Evolutionary conservation across 257 asterid species (phyloP).

Genomic region (Solanum appendiculatum): DNA sequence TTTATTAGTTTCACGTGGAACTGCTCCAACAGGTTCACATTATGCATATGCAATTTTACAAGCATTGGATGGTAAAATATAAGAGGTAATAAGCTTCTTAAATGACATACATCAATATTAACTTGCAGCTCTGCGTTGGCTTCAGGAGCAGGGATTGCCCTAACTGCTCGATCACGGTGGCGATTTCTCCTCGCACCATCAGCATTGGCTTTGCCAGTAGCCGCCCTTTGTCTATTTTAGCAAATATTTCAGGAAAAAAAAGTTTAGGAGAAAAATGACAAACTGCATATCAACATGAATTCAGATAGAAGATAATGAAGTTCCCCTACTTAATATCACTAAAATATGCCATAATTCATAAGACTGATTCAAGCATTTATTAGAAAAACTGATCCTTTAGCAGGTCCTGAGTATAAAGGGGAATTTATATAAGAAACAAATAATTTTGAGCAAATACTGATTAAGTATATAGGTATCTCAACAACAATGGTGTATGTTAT

Average conservation of each 20-base stretch:
- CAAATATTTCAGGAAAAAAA: not conserved
- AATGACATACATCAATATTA: conserved; percentile 62
- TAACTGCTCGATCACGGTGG: conserved; percentile 45
- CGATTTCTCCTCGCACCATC: conserved; percentile 55
- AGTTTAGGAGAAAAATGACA: not conserved
- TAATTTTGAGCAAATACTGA: not conserved
- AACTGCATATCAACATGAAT: not conserved
- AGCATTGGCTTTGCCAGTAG: conserved; percentile 55
- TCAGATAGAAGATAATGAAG: not conserved
- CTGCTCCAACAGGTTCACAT: not conserved
- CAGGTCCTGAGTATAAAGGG: not conserved
- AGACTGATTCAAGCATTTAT: not conserved
- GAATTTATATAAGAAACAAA: not conserved
- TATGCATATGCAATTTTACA: not conserved
- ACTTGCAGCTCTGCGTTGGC: conserved; percentile 85
- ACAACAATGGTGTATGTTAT: not conserved
- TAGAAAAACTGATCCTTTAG: not conserved
- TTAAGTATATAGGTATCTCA: not conserved
- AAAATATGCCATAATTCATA: not conserved
- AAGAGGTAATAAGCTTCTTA: not conserved
- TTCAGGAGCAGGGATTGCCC: conserved; percentile 69
- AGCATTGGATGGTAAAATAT: not conserved
- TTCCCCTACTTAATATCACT: not conserved
- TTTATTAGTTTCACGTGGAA: not conserved
- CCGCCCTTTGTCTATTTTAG: conserved; percentile 50